Evolutionary conservation across 169 alveolate species (phyloP).

Genomic region (Amoebophrya sp.): DNA sequence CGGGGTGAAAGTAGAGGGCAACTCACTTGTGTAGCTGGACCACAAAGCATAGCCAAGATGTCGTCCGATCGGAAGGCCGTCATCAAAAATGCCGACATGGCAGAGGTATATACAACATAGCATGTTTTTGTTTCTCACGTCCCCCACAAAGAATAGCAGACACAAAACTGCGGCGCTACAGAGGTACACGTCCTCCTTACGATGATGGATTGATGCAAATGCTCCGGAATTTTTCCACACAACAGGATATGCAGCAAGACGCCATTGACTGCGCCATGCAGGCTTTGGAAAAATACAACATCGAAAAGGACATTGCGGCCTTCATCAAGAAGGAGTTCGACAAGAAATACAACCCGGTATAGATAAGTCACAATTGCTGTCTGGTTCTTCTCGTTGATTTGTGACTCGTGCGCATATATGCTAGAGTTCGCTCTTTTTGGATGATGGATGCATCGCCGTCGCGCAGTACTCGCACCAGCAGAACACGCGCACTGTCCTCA

Average conservation of each 20-base stretch:
- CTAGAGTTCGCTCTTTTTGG: too few relatives aligned
- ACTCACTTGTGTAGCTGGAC: too few relatives aligned
- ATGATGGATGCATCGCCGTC: too few relatives aligned
- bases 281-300: constrained; percentile 89
- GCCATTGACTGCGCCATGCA: constrained; percentile 94
- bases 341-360: constrained; percentile 21
- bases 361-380: too few relatives aligned
- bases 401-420: too few relatives aligned
- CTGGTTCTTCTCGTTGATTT: too few relatives aligned
- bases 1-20: too few relatives aligned
- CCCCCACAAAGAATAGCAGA: neutral
- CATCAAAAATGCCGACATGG: constrained; percentile 97
- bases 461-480: too few relatives aligned
- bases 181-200: too few relatives aligned
- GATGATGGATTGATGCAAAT: too few relatives aligned
- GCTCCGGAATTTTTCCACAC: neutral
- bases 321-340: constrained; percentile 90
- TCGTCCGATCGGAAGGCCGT: constrained; percentile 49
- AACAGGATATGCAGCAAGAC: constrained; percentile 86
- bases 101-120: constrained; percentile 61
- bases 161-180: neutral
- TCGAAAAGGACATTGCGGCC: constrained; percentile 97
- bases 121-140: neutral
- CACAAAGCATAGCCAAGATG: neutral
- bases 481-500: too few relatives aligned